Evolutionary conservation across 768 basidiomycete species (phyloP).

Genomic region (Serpula lacrymans): DNA sequence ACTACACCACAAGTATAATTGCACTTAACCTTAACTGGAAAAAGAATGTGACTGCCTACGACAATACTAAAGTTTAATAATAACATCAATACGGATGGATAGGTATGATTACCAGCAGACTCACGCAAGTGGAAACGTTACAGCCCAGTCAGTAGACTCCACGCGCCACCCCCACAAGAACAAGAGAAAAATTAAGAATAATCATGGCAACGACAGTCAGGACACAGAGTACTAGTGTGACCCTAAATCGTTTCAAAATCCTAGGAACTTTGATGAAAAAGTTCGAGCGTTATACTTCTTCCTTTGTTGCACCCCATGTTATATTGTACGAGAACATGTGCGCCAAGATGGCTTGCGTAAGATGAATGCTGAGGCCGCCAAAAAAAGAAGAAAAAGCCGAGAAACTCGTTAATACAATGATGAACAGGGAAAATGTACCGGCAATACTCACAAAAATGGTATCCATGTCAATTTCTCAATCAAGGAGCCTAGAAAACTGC

Average conservation of each 20-base stretch:
- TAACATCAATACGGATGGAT: not conserved
- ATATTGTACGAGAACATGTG: slow-evolving; percentile 75
- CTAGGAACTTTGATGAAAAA: slow-evolving; percentile 89
- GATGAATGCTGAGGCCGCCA: slow-evolving; percentile 69
- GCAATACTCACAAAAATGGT: slow-evolving; percentile 68
- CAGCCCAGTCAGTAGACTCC: slow-evolving; percentile 57
- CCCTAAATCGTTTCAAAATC: slow-evolving; percentile 48
- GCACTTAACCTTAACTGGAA: slow-evolving; percentile 55
- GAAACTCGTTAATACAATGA: slow-evolving; percentile 2
- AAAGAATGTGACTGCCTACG: slow-evolving; percentile 64
- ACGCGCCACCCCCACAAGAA: slow-evolving; percentile 72
- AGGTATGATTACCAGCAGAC: slow-evolving; percentile 23
- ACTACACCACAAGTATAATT: not conserved
- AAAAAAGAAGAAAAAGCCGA: slow-evolving; percentile 80
- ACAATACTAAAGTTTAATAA: slow-evolving; percentile 43
- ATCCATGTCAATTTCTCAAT: slow-evolving; percentile 63
- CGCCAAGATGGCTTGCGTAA: slow-evolving; percentile 60
- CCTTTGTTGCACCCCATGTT: slow-evolving; percentile 60
- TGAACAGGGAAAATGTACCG: slow-evolving; percentile 9
- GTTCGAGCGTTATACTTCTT: slow-evolving; percentile 85
- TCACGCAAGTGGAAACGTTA: slow-evolving; percentile 73
- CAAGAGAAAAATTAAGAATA: slow-evolving; percentile 47
- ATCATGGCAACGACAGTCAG: slow-evolving; percentile 52
- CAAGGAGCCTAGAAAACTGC: slow-evolving; percentile 45
- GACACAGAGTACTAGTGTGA: slow-evolving; percentile 47